A percentile compares a stretch with the other conserved stretches of the same genome.
phyloP scores from a whole-genome alignment of 176 grass and related monocot genomes.

The Bolboschoenus planiculmis region DNA sequence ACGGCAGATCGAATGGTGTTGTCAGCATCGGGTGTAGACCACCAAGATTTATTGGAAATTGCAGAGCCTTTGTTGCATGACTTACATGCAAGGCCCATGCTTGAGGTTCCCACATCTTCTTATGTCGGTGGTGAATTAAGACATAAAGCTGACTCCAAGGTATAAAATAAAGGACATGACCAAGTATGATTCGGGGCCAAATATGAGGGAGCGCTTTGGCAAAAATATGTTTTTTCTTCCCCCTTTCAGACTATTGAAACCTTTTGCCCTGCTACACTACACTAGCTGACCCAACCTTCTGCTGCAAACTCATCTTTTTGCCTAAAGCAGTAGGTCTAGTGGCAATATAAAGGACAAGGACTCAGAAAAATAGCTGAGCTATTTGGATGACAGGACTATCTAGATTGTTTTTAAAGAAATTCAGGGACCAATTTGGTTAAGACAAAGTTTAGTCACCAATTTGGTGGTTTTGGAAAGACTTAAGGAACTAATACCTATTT shows the following conservation, averaged over 20 bases:
- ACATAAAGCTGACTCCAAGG: constrained; percentile 49
- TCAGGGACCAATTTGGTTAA: neutral
- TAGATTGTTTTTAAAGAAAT: neutral
- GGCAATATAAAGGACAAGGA: neutral
- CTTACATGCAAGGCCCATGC: constrained; percentile 40
- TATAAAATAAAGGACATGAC: too few species aligned
- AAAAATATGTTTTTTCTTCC: too few species aligned
- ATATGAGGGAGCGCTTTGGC: too few species aligned
- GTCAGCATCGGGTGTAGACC: constrained; percentile 75
- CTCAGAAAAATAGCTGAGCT: neutral
- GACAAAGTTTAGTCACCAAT: neutral
- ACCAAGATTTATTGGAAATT: constrained; percentile 57
- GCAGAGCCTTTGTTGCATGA: constrained; percentile 63
- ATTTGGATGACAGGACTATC: neutral
- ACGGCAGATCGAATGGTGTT: constrained; percentile 79
- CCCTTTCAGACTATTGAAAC: too few species aligned
- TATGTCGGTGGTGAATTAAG: constrained; percentile 83
- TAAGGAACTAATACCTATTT: neutral
- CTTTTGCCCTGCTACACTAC: neutral
- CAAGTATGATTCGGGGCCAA: too few species aligned
- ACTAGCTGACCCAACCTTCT: neutral
- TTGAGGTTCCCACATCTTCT: constrained; percentile 56
- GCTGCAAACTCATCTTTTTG: neutral
- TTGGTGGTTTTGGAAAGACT: neutral
- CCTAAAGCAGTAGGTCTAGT: neutral